phyloP scores from a whole-genome alignment of 306 rosid species.

The Styphnolobium japonicum region DNA sequence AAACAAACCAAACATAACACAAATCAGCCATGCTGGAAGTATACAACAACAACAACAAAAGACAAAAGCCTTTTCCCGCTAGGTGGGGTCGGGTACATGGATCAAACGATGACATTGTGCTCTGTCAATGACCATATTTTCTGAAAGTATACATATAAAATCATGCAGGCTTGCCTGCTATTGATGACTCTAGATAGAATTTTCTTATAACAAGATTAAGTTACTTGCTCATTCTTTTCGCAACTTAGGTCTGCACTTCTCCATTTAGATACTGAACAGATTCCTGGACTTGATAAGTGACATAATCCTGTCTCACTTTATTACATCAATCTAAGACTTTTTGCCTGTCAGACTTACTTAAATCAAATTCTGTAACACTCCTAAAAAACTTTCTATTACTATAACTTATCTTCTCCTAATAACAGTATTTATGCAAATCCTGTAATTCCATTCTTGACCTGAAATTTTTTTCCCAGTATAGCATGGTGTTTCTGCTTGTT shows the following conservation, averaged over 20 bases:
- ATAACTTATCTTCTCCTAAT: background rate
- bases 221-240: background rate
- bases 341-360: background rate
- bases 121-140: no score
- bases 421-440: background rate
- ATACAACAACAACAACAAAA: no score
- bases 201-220: background rate
- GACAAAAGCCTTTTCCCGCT: no score
- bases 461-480: background rate
- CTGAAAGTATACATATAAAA: no score
- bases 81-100: no score
- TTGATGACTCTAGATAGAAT: background rate
- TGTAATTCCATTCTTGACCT: background rate
- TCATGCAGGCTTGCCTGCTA: background rate
- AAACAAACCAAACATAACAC: background rate
- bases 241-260: background rate
- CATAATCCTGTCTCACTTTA: background rate
- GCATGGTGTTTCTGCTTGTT: slow-evolving; percentile 12
- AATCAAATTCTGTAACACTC: background rate
- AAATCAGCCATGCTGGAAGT: background rate
- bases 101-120: no score
- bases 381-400: background rate
- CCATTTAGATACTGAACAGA: background rate
- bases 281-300: background rate
- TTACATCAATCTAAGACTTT: background rate